Evolutionary conservation across 1,284 basidiomycete genomes (phyloP), one percentile per base, ranked within the genome.

Genomic region (Neonothopanus nambi): DNA sequence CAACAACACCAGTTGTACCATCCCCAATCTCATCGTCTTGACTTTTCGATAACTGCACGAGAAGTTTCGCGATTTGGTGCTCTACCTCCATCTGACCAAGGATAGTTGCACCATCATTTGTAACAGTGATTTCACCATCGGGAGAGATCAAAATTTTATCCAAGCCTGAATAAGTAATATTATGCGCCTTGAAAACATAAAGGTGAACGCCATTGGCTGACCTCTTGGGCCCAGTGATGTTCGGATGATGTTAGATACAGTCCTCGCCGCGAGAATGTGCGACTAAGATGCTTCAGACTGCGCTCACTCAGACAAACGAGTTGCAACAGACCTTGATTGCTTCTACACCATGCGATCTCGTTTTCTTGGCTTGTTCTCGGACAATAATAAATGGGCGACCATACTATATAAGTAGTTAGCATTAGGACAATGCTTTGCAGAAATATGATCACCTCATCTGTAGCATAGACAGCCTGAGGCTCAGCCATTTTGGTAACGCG

Each of bases 1-100:
- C 94, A 62, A 98, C 96, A 57, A 99, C 96, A 72, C 96, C 97
- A 33, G 96, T 99, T 9, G 96, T 99, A 54, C 96, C 97, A 73
- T 99, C 96, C 45, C 97, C 96, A 70, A 99, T 97, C 78, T 99
- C 96, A 72, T 98, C 95, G 69, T 99, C 96, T 77, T 99, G 96
- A 67, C 91, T 95, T 77, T 95, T 95, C 46, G 93, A 95, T 42
- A 98, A 80, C 70, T 99, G 93, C 9, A 99, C 96, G 38, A 99
- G 83, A 41, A 99, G 83, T 74, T 97, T 98, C 56, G 96, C 96
- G 66, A 99, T 96, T 74, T 97, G 95, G 69, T 98, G 95, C 66
- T 99, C 96, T 47, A 99, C 94, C 74, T 98, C 92, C 93, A 96
- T 96, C 76, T 95, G 93, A 40, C 90, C 83, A 46, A 98, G 78